A percentile compares a stretch with the other conserved stretches of the same genome.
Evolutionary conservation across 306 rosid species (phyloP).

Genomic region (Inga oerstediana): DNA sequence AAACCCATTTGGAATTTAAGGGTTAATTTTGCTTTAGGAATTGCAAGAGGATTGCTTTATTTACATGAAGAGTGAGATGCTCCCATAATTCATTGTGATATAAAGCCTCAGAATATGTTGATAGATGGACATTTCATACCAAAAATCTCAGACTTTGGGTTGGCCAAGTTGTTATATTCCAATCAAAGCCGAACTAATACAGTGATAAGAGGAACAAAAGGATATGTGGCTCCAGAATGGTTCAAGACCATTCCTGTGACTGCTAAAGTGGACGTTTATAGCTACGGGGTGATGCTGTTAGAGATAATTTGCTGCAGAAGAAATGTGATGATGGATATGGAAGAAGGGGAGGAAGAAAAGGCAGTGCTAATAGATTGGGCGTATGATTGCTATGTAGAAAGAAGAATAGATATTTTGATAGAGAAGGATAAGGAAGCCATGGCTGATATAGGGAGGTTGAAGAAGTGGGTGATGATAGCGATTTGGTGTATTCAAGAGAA

Average conservation of each 20-base stretch:
- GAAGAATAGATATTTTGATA: background rate
- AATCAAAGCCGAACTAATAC: slow-evolving; percentile 45
- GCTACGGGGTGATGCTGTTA: slow-evolving; percentile 46
- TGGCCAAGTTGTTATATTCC: slow-evolving; percentile 46
- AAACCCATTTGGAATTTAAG: slow-evolving; percentile 47
- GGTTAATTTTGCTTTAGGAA: slow-evolving; percentile 41
- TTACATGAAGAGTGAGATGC: slow-evolving; percentile 52
- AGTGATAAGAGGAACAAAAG: slow-evolving; percentile 49
- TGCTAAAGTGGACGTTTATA: slow-evolving; percentile 50
- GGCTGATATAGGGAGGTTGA: slow-evolving; percentile 31
- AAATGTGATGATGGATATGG: slow-evolving; percentile 39
- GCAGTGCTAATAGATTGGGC: slow-evolving; percentile 47
- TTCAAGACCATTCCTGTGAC: slow-evolving; percentile 50
- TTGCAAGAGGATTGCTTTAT: slow-evolving; percentile 49
- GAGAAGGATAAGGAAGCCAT: background rate
- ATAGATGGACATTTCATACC: slow-evolving; percentile 34
- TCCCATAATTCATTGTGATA: slow-evolving; percentile 54
- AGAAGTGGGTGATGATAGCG: slow-evolving; percentile 39
- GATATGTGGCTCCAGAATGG: slow-evolving; percentile 59
- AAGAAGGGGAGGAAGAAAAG: slow-evolving; percentile 36
- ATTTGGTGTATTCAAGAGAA: slow-evolving; percentile 52
- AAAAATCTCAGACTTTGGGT: slow-evolving; percentile 49
- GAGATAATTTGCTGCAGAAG: slow-evolving; percentile 51
- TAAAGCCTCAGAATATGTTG: slow-evolving; percentile 51
- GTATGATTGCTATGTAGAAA: slow-evolving; percentile 32